phyloP scores from a whole-genome alignment of 306 rosid genomes.

The Lupinus albus region DNA sequence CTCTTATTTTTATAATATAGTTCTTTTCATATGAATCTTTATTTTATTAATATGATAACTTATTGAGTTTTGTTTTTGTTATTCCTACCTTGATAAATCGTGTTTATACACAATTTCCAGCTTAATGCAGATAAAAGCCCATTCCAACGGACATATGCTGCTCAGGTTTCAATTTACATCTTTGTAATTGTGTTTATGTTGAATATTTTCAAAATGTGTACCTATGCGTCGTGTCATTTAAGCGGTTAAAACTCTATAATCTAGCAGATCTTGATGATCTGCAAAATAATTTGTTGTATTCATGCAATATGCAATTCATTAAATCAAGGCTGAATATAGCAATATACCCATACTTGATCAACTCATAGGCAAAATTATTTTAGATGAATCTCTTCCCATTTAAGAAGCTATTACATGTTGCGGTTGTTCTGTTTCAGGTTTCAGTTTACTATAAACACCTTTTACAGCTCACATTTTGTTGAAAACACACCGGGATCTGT shows the following conservation, averaged over 20 bases:
- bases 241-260: slow-evolving; percentile 15
- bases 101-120: slow-evolving; percentile 43
- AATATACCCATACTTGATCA: no score
- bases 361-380: no score
- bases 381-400: no score
- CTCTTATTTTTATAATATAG: not conserved
- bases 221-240: slow-evolving; percentile 11
- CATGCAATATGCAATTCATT: no score
- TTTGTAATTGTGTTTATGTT: slow-evolving; percentile 3
- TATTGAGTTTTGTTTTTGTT: not conserved
- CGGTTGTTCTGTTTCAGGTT: not conserved
- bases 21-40: not conserved
- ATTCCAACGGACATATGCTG: slow-evolving; percentile 76
- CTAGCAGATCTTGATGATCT: not conserved
- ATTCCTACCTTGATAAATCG: slow-evolving; percentile 15
- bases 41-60: not conserved
- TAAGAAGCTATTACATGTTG: not conserved
- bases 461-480: slow-evolving; percentile 13
- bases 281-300: no score
- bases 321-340: no score
- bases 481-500: not conserved
- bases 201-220: not conserved
- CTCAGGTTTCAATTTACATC: slow-evolving; percentile 57
- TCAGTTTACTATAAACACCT: not conserved
- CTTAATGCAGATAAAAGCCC: slow-evolving; percentile 81